Evolutionary conservation across 306 rosid species (phyloP).

Genomic region (Gillenia trifoliata): DNA sequence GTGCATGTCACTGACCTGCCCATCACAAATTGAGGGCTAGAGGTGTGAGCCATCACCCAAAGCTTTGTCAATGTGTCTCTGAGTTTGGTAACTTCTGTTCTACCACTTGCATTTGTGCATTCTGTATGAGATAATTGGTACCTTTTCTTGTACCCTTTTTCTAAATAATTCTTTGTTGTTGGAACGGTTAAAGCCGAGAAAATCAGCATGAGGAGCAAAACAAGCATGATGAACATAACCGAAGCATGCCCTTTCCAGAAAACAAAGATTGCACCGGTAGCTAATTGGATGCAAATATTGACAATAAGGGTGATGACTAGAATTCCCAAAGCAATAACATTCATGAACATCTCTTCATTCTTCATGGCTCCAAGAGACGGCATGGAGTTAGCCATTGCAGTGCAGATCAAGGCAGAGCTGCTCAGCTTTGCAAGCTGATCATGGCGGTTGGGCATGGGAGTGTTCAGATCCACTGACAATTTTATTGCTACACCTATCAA

Average conservation of each 20-base stretch:
- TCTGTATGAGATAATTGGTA: constrained; percentile 40
- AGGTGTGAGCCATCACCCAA: constrained; percentile 85
- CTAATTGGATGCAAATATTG: constrained; percentile 68
- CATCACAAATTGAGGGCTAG: constrained; percentile 79
- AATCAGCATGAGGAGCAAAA: constrained; percentile 44
- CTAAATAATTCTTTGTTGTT: constrained; percentile 50
- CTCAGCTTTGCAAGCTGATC: constrained; percentile 85
- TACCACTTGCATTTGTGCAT: neutral
- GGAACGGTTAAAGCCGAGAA: constrained; percentile 57
- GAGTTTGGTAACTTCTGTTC: constrained; percentile 13
- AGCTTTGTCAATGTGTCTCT: constrained; percentile 40
- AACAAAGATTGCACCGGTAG: constrained; percentile 71
- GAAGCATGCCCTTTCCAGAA: constrained; percentile 62
- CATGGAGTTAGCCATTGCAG: constrained; percentile 67
- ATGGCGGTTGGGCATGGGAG: constrained; percentile 65
- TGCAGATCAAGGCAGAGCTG: constrained; percentile 66
- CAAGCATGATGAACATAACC: constrained; percentile 55
- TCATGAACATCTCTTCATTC: constrained; percentile 57
- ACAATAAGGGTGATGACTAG: constrained; percentile 68
- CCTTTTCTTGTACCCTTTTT: constrained; percentile 33
- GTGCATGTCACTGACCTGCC: constrained; percentile 79
- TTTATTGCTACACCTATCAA: constrained; percentile 55
- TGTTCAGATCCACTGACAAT: constrained; percentile 72
- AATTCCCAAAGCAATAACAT: constrained; percentile 65
- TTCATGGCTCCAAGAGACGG: constrained; percentile 80